phyloP scores from a whole-genome alignment of 345 rosid species.

The Aquilaria sinensis region DNA sequence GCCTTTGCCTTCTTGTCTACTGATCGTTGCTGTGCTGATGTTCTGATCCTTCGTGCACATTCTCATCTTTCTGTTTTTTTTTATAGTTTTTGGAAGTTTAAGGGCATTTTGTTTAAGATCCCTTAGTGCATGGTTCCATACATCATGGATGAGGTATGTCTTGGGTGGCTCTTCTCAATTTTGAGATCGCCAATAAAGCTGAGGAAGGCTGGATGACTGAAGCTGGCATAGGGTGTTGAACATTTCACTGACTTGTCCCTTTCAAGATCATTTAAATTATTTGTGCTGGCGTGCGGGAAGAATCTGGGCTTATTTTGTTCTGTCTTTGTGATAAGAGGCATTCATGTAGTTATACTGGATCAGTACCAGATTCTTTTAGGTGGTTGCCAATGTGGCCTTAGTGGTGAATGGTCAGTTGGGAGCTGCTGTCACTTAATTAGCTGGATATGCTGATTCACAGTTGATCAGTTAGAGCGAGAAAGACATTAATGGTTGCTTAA shows the following conservation, averaged over 20 bases:
- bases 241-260: slow-evolving; percentile 1
- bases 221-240: slow-evolving; percentile 23
- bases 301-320: too few species aligned
- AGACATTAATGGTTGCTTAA: too few species aligned
- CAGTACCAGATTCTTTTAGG: too few species aligned
- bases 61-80: neutral
- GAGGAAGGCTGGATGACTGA: slow-evolving; percentile 27
- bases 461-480: too few species aligned
- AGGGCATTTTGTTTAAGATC: neutral
- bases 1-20: neutral
- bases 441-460: too few species aligned
- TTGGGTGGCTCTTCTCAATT: slow-evolving; percentile 38
- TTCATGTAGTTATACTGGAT: too few species aligned
- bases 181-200: slow-evolving; percentile 35
- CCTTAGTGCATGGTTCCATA: neutral
- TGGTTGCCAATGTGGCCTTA: too few species aligned
- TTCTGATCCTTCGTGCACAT: neutral
- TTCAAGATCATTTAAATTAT: too few species aligned
- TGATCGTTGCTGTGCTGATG: neutral
- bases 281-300: too few species aligned
- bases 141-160: slow-evolving; percentile 15
- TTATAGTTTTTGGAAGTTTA: neutral
- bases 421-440: too few species aligned
- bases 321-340: too few species aligned
- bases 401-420: too few species aligned